A percentile compares a stretch with the other conserved stretches of the same genome.
phyloP scores from a whole-genome alignment of 2,329 filamentous ascomycete species.

The Ceratocystis lukuohia region DNA sequence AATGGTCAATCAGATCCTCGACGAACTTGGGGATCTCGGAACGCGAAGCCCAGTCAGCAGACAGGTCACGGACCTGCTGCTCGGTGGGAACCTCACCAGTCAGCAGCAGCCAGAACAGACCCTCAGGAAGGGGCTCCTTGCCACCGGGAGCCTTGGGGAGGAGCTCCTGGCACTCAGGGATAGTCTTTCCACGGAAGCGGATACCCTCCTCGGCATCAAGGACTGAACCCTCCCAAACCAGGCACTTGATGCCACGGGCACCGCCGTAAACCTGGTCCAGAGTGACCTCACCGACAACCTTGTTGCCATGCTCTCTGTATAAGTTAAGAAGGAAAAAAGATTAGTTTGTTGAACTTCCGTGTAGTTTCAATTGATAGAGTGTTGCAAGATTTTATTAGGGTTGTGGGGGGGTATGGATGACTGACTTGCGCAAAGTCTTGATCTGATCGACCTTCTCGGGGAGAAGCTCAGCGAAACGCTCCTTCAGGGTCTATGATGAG shows the following conservation, averaged over 20 bases:
- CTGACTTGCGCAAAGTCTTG: slow-evolving; percentile 94
- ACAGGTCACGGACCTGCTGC: slow-evolving; percentile 96
- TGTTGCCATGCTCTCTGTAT: slow-evolving; percentile 77
- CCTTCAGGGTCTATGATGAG: slow-evolving; percentile 68
- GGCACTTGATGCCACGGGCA: slow-evolving; percentile 95
- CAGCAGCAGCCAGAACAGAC: slow-evolving; percentile 98
- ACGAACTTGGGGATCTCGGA: slow-evolving; percentile 96
- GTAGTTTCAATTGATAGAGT: background rate
- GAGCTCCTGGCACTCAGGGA: slow-evolving; percentile 94
- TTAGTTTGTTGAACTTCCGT: slow-evolving; percentile 6
- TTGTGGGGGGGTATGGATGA: slow-evolving; percentile 22
- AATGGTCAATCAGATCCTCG: slow-evolving; percentile 99
- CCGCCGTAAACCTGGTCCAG: slow-evolving; percentile 99
- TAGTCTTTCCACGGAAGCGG: slow-evolving; percentile 97
- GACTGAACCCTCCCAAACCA: slow-evolving; percentile 98
- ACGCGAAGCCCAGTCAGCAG: slow-evolving; percentile 96
- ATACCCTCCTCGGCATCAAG: slow-evolving; percentile 98
- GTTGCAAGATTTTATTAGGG: background rate
- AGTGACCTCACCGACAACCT: slow-evolving; percentile 93
- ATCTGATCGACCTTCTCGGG: slow-evolving; percentile 98
- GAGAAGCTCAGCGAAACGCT: slow-evolving; percentile 91
- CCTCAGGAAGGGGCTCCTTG: slow-evolving; percentile 93
- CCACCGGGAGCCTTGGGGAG: slow-evolving; percentile 95
- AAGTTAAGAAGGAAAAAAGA: background rate
- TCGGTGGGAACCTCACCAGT: slow-evolving; percentile 95